phyloP scores from a whole-genome alignment of 163 green algal species.

The Smithsoniella earleae region DNA sequence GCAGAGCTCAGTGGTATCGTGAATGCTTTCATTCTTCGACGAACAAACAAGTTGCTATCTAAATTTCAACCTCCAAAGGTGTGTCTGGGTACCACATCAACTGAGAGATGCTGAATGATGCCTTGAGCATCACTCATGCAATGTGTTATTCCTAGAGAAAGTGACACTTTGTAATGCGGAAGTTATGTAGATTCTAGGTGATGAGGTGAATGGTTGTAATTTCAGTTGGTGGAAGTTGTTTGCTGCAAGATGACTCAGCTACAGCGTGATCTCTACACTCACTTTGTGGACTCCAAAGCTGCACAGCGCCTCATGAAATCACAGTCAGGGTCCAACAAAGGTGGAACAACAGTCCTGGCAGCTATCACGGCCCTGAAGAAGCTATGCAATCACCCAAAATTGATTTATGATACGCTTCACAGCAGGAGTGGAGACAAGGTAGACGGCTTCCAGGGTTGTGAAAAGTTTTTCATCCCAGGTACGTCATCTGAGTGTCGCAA shows the following conservation, averaged over 20 bases:
- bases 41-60: constrained; percentile 90
- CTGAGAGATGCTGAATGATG: no score
- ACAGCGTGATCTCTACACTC: constrained; percentile 81
- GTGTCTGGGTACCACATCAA: no score
- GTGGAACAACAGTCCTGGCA: constrained; percentile 62
- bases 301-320: constrained; percentile 55
- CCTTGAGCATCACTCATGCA: no score
- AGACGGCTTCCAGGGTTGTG: constrained; percentile 39
- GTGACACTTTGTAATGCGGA: no score
- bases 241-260: constrained; percentile 84
- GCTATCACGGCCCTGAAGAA: constrained; percentile 96
- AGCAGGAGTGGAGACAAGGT: constrained; percentile 28
- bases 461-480: constrained; percentile 58
- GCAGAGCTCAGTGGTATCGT: constrained; percentile 76
- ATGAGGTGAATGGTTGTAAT: no score
- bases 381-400: constrained; percentile 98
- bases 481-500: not conserved
- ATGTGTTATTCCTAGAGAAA: no score
- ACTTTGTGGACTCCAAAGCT: constrained; percentile 86
- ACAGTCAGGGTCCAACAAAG: constrained; percentile 4
- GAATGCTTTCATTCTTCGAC: constrained; percentile 94
- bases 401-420: constrained; percentile 69
- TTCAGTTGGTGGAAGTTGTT: constrained; percentile 88
- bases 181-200: no score
- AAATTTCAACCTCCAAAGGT: constrained; percentile 95